Evolutionary conservation across 2,329 filamentous ascomycete species (phyloP).

Genomic region (Penicillium sp.): DNA sequence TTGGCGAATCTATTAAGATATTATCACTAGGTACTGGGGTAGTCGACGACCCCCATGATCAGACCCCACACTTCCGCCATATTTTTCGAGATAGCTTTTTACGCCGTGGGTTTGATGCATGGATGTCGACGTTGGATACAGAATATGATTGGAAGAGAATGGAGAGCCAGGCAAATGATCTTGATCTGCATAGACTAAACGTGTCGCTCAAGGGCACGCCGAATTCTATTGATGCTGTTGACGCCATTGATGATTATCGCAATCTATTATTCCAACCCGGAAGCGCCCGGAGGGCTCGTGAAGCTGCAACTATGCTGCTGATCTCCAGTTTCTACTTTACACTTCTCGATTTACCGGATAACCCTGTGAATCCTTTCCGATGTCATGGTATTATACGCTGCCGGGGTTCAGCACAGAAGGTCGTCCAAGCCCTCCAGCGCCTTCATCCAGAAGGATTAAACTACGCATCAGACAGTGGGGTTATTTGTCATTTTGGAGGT

Average conservation of each 20-base stretch:
- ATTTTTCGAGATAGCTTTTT: conserved; percentile 24
- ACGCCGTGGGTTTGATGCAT: conserved; percentile 17
- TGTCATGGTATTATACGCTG: conserved; percentile 14
- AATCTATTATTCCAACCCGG: conserved; percentile 15
- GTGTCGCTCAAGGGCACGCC: conserved; percentile 11
- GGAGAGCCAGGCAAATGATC: conserved; percentile 6
- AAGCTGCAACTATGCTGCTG: conserved; percentile 16
- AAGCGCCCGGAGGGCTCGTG: conserved; percentile 15
- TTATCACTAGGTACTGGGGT: conserved; percentile 20
- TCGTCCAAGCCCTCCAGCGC: conserved; percentile 13
- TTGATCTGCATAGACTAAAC: conserved; percentile 15
- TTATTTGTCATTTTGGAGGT: conserved; percentile 11
- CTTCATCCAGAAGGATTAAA: conserved; percentile 17
- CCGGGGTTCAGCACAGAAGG: conserved; percentile 12
- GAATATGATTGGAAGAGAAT: conserved; percentile 17
- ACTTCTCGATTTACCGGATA: conserved; percentile 6
- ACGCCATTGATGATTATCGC: conserved; percentile 21
- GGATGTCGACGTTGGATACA: conserved; percentile 23
- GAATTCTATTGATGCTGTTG: conserved; percentile 14
- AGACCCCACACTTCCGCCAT: conserved; percentile 20
- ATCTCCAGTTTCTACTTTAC: conserved; percentile 19
- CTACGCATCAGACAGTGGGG: conserved; percentile 13
- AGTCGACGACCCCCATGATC: not conserved
- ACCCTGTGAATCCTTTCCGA: conserved; percentile 12
- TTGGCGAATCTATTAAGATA: conserved; percentile 9